phyloP scores from a whole-genome alignment of 495 filamentous ascomycete species.

The Glonium stellatum region DNA sequence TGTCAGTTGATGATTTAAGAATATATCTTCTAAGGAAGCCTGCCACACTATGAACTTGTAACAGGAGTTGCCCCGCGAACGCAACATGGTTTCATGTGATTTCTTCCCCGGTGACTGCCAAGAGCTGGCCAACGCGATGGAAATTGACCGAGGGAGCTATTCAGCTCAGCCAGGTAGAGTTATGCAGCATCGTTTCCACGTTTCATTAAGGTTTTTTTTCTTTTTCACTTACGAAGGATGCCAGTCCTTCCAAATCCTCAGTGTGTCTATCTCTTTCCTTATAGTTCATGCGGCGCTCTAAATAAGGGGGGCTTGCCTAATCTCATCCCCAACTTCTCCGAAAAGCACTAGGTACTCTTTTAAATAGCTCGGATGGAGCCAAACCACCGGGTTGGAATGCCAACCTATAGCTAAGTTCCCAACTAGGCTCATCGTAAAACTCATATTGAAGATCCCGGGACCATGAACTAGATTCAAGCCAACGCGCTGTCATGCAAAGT shows the following conservation, averaged over 20 bases:
- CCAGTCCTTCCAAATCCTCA: background rate
- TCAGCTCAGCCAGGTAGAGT: background rate
- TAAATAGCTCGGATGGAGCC: too few species aligned
- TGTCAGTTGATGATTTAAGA: too few species aligned
- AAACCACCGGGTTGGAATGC: background rate
- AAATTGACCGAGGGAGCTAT: background rate
- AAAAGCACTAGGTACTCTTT: too few species aligned
- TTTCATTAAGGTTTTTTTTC: background rate
- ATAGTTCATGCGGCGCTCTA: background rate
- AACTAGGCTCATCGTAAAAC: background rate
- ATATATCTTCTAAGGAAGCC: too few species aligned
- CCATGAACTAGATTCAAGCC: background rate
- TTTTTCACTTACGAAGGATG: background rate
- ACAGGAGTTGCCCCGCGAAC: too few species aligned
- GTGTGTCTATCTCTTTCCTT: background rate
- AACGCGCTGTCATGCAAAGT: background rate
- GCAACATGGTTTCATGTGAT: too few species aligned
- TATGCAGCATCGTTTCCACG: background rate
- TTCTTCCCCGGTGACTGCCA: too few species aligned
- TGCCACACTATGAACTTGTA: too few species aligned
- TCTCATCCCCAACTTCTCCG: background rate
- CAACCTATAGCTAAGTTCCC: background rate
- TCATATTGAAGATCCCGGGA: background rate
- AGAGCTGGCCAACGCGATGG: background rate
- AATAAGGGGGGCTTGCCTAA: background rate